Base-by-base conservation (phyloP, 2,329 filamentous ascomycete species). In the Diaporthe batatas region DNA sequence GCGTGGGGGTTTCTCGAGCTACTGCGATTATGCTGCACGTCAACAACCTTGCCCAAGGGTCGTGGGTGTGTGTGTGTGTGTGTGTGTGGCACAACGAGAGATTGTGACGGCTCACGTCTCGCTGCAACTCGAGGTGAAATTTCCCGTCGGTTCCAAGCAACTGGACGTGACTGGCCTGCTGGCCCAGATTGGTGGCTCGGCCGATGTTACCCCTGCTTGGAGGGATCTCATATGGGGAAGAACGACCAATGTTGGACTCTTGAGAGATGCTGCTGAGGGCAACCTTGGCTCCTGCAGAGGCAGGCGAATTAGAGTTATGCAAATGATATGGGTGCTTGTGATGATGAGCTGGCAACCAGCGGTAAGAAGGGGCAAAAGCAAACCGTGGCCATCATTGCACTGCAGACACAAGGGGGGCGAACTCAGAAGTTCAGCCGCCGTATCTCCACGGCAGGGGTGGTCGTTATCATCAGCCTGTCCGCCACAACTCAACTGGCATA, bases 1-100 rank as follows among this genome's bases (percentile, higher is more conserved):
- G 62, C 62, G 62, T 67, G 62, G 62, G 62, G 62, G 62, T 51
- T 8, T 25, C 32, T 39, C n/a, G 32, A 51, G 62, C 42, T 21
- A 47, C 44, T 21, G 16, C 21, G 18, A 21, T 47, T 47, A 25
- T 67, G n/a, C 62, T 67, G 62, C 62, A 67, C 62, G 62, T 67
- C 62, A 67, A 53, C 62, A 39, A 67, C 62, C 62, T 67, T 67
- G 47, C 34, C 32, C 14, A 23, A 21, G n/a, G 55, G 11, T 47
- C n/a, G 21, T 49, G 44, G 18, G 42, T 29, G 29, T 25, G 42
- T 29, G 29, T 49, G 21, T 49, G 44, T 49, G 21, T 49, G 44
- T 25, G 42, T 29, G 29, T 25, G 42, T 29, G 29, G 25, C 58
- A 64, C 23, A n/a, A 8, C 58, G 5, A 47, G 25, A n/a, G 25